Conservation (phyloP, 768 basidiomycete species). For the Fomitopsis pulvina region DNA sequence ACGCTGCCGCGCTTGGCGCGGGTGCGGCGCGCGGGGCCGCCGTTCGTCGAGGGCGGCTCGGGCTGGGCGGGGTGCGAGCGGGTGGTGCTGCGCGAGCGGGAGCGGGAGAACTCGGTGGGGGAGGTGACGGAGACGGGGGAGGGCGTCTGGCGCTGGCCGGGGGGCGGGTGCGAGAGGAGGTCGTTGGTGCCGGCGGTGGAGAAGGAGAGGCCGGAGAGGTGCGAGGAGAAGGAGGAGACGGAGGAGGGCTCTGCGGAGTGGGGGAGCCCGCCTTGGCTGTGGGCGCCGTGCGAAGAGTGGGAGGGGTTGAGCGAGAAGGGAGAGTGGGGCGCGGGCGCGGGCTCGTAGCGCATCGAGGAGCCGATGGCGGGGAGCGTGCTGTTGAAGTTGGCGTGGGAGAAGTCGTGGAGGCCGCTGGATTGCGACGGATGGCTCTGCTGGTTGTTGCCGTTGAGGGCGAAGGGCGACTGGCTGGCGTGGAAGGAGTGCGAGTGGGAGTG, state of each 20-base stretch:
- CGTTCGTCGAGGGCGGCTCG: conserved; percentile 24
- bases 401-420: conserved; percentile 19
- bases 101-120: conserved; percentile 21
- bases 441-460: background rate
- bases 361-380: conserved; percentile 28
- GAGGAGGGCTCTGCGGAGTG: conserved; percentile 23
- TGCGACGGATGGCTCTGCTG: conserved; percentile 3
- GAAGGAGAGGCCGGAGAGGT: conserved; percentile 23
- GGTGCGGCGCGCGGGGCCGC: conserved; percentile 36
- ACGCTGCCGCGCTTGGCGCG: conserved; percentile 52
- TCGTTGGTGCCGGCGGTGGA: conserved; percentile 41
- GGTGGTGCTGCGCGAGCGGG: conserved; percentile 41
- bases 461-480: conserved; percentile 6
- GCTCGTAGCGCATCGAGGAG: conserved; percentile 29
- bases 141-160: conserved; percentile 14
- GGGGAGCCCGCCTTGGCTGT: conserved; percentile 15
- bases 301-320: conserved; percentile 13
- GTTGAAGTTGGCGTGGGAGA: conserved; percentile 28
- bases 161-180: conserved; percentile 22
- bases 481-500: conserved; percentile 24
- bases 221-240: conserved; percentile 17
- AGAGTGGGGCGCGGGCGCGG: conserved; percentile 12
- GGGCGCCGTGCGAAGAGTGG: conserved; percentile 14
- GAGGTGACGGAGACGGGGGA: conserved; percentile 16
- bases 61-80: conserved; percentile 11